Conservation (phyloP, 139 green algal genomes). For the Pleodorina starrii region DNA sequence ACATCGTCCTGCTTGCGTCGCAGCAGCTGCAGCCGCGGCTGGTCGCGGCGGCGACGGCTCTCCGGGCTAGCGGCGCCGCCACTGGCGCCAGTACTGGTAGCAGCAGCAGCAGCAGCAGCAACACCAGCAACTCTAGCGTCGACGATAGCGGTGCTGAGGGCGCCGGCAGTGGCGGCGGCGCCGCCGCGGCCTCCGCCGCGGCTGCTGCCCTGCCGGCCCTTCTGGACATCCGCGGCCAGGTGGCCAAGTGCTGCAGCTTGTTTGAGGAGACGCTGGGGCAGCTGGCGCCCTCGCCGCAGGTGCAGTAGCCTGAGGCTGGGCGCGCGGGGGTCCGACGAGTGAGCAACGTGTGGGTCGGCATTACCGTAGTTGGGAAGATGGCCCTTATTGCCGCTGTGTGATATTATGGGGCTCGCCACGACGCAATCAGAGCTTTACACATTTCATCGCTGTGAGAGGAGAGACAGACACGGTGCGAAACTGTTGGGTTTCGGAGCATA, state of each 20-base stretch:
- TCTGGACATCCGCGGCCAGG: constrained; percentile 9
- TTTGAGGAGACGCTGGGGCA: constrained; percentile 36
- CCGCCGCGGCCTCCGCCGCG: neutral
- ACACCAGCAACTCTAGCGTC: neutral
- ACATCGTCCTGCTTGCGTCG: constrained; percentile 8
- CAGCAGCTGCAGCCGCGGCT: constrained; percentile 34
- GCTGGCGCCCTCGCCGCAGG: constrained; percentile 19
- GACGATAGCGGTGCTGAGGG: neutral
- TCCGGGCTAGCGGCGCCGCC: neutral
- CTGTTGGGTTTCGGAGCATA: too few species aligned
- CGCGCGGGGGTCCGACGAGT: too few species aligned
- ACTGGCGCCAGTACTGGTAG: too few species aligned
- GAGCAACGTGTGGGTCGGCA: too few species aligned
- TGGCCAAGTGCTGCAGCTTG: constrained; percentile 20
- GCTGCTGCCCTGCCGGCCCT: neutral
- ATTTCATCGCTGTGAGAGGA: too few species aligned
- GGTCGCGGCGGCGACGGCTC: neutral
- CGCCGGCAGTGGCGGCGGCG: neutral
- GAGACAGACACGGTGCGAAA: too few species aligned
- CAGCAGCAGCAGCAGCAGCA: neutral
- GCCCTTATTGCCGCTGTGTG: too few species aligned
- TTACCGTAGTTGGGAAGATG: too few species aligned
- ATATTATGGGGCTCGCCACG: too few species aligned
- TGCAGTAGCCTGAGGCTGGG: too few species aligned
- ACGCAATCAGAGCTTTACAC: too few species aligned